A percentile compares a stretch with the other conserved stretches of the same genome.
Evolutionary conservation across 495 filamentous ascomycete genomes (phyloP).

Genomic region (Tuber melanosporum): DNA sequence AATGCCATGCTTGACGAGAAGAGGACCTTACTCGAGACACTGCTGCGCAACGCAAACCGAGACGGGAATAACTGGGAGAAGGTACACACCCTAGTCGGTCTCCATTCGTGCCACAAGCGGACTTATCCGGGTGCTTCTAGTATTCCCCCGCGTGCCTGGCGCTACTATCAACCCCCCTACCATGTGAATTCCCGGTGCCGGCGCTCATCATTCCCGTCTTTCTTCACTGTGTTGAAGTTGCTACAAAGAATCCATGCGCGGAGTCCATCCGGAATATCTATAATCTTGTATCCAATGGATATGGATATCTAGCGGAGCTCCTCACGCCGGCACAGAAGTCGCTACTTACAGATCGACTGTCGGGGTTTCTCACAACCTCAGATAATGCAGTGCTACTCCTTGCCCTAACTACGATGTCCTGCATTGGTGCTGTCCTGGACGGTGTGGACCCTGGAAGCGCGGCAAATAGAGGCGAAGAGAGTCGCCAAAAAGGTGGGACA

Average conservation of each 20-base stretch:
- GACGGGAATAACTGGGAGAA: slow-evolving; percentile 40
- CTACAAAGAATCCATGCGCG: slow-evolving; percentile 29
- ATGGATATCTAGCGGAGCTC: slow-evolving; percentile 33
- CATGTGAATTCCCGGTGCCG: slow-evolving; percentile 30
- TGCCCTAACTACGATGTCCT: slow-evolving; percentile 31
- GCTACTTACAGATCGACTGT: slow-evolving; percentile 32
- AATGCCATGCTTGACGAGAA: slow-evolving; percentile 32
- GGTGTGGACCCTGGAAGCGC: slow-evolving; percentile 4
- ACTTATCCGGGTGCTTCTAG: slow-evolving; percentile 5
- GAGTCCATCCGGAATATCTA: slow-evolving; percentile 34
- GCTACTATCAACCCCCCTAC: slow-evolving; percentile 37
- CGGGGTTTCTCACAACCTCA: slow-evolving; percentile 34
- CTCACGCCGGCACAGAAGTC: slow-evolving; percentile 29
- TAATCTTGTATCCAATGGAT: slow-evolving; percentile 39
- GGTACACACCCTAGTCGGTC: slow-evolving; percentile 15
- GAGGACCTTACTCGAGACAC: slow-evolving; percentile 27
- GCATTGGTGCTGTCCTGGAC: slow-evolving; percentile 25
- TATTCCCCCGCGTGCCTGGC: slow-evolving; percentile 38
- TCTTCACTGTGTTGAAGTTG: slow-evolving; percentile 32
- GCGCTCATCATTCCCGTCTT: slow-evolving; percentile 36
- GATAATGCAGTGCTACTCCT: slow-evolving; percentile 31
- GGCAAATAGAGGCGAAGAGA: slow-evolving; percentile 11
- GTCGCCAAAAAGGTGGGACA: slow-evolving; percentile 19
- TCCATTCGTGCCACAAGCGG: not conserved
- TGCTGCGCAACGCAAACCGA: slow-evolving; percentile 37